A percentile compares a stretch with the other conserved stretches of the same genome.
Evolutionary conservation across 1,284 basidiomycete species (phyloP).

Genomic region (Ceratobasidium sp.): DNA sequence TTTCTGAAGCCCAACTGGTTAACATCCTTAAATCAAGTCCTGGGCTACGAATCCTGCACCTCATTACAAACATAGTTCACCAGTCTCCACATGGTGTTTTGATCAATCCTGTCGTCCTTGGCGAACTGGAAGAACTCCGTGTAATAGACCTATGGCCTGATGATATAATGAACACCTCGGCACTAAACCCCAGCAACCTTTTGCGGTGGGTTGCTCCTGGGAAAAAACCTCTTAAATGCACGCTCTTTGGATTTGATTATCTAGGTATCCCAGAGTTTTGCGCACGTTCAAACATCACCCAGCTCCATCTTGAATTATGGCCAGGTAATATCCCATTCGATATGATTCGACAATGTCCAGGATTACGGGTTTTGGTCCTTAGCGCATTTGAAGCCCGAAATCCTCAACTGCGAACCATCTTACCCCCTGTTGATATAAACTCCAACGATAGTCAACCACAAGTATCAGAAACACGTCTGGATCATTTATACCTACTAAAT

Average conservation of each 20-base stretch:
- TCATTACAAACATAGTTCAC: background rate
- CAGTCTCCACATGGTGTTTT: background rate
- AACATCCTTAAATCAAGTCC: background rate
- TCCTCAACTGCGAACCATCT: too few species aligned
- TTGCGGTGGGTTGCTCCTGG: background rate
- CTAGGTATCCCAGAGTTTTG: background rate
- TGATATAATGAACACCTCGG: background rate
- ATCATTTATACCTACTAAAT: too few species aligned
- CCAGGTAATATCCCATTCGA: too few species aligned
- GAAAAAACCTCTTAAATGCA: background rate
- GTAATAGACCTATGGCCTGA: background rate
- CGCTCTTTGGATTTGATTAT: background rate
- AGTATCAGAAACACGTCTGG: too few species aligned
- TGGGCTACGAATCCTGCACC: background rate
- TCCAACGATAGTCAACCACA: too few species aligned
- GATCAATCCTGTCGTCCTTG: background rate
- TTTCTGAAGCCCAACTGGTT: background rate
- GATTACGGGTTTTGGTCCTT: too few species aligned
- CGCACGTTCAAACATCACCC: background rate
- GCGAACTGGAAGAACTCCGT: background rate
- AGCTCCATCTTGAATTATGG: background rate
- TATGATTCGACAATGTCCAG: too few species aligned
- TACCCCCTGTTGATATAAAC: too few species aligned
- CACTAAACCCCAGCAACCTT: background rate
- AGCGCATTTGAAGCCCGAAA: too few species aligned